Percentiles rank a stretch among this genome's conserved stretches.
Evolutionary conservation across 2,329 filamentous ascomycete species (phyloP).

Genomic region (Capronia americana): DNA sequence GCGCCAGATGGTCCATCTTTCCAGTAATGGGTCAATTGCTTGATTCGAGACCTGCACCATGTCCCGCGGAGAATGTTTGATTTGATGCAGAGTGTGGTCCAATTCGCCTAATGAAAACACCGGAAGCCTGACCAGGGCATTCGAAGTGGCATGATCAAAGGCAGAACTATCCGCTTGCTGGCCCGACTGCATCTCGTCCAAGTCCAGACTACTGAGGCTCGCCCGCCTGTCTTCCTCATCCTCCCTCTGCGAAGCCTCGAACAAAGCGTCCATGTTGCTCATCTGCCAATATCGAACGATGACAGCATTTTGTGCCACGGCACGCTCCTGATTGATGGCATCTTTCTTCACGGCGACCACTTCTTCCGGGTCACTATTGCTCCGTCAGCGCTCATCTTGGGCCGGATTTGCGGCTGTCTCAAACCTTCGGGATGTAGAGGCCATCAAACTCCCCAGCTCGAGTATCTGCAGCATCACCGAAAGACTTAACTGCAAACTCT

Average conservation of each 20-base stretch:
- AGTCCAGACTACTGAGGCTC: slow-evolving; percentile 35
- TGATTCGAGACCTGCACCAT: slow-evolving; percentile 49
- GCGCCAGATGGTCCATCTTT: slow-evolving; percentile 41
- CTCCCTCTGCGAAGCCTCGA: slow-evolving; percentile 47
- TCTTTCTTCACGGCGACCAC: slow-evolving; percentile 42
- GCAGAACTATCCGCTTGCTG: slow-evolving; percentile 23
- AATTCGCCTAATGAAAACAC: slow-evolving; percentile 45
- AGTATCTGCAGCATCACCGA: slow-evolving; percentile 49
- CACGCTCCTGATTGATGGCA: slow-evolving; percentile 48
- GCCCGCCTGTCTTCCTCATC: slow-evolving; percentile 41
- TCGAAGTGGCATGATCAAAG: slow-evolving; percentile 32
- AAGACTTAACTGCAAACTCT: slow-evolving; percentile 50
- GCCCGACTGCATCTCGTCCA: slow-evolving; percentile 24
- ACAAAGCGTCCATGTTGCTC: slow-evolving; percentile 47
- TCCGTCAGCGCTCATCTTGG: slow-evolving; percentile 7
- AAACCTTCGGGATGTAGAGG: slow-evolving; percentile 41
- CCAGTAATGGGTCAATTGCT: slow-evolving; percentile 45
- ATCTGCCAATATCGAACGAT: slow-evolving; percentile 52
- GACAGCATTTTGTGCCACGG: slow-evolving; percentile 52
- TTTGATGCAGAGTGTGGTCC: slow-evolving; percentile 44
- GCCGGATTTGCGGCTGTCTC: not conserved
- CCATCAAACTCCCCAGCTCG: slow-evolving; percentile 47
- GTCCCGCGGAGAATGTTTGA: slow-evolving; percentile 47
- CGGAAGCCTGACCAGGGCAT: slow-evolving; percentile 41
- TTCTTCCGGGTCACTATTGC: slow-evolving; percentile 34